A percentile compares a stretch with the other conserved stretches of the same genome.
Conservation (phyloP, 2,329 filamentous ascomycete species). For the Orbilia oligospora region DNA sequence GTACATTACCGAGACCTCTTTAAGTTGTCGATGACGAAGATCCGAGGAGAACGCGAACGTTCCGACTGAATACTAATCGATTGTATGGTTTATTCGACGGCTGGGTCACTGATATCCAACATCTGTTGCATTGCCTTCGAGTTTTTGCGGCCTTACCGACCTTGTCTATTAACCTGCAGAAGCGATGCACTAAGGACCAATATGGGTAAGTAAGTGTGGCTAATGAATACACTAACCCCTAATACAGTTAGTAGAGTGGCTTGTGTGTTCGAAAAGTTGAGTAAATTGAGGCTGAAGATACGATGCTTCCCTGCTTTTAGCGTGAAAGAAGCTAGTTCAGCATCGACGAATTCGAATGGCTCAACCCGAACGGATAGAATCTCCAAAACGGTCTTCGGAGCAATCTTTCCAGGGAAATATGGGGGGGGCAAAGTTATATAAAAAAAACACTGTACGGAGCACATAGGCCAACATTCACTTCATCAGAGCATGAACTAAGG, state of each 20-base stretch:
- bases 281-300: constrained; percentile 50
- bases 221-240: constrained; percentile 16
- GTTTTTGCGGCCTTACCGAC: constrained; percentile 8
- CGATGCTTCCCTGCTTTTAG: constrained; percentile 45
- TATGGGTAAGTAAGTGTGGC: constrained; percentile 39
- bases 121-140: not conserved
- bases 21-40: constrained; percentile 8
- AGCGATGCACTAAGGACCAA: constrained; percentile 29
- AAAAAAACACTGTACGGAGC: constrained; percentile 8
- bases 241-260: constrained; percentile 40
- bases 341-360: constrained; percentile 43
- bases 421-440: constrained; percentile 38
- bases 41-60: constrained; percentile 18
- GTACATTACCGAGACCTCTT: constrained; percentile 10
- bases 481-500: constrained; percentile 49
- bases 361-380: constrained; percentile 52
- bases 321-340: constrained; percentile 34
- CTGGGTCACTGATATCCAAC: not conserved
- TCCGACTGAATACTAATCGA: not conserved
- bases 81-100: not conserved
- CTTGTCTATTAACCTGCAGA: constrained; percentile 26
- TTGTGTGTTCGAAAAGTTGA: constrained; percentile 8
- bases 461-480: constrained; percentile 37
- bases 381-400: constrained; percentile 43
- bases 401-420: constrained; percentile 45